Evolutionary conservation across 345 rosid genomes (phyloP), one percentile per base, ranked within the genome.

Genomic region (Cardamine chenopodiifolia): DNA sequence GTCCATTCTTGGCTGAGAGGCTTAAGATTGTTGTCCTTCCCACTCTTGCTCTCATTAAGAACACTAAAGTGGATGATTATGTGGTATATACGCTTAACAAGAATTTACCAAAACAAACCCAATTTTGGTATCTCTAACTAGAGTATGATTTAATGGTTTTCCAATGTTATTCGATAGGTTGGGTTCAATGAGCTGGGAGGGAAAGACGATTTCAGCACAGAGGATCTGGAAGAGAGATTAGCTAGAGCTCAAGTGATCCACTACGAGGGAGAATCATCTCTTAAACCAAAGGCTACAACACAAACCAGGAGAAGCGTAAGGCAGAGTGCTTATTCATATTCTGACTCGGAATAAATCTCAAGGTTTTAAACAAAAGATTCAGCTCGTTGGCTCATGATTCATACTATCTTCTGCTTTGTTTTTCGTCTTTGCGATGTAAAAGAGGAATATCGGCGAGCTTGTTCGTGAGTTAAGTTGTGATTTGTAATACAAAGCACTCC

Each of bases 111-210:
- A 15, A 42, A 6, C 47, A 15, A 42, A 44, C 8, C 19, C 9
- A 44, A 7, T 44, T 44, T 44, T 44, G 19, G 19, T 3, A 44
- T 29, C 9, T 31, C 3, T 25, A 25, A 9, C 62, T 26, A 28
- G 54, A 23, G 5, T 62, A 1, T 40, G 47, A 31, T 23, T 20
- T 2, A 25, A 35, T 42, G 73, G 15, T n/a, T 18, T 10, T 3
- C 12, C 59, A 40, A 6, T 66, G 66, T 47, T 31, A 44, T 28
- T 70, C 69, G 71, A 55, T 54, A 94, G 98, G 99, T 95, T 71
- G 99, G 99, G 49, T 95, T 95, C 74, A 91, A 95, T 81, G 86
- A 90, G 77, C 93, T 95, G 3, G 97, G 98, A 37, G 93, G 97
- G 72, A 95, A 85, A n/a, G 99, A 95, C 63, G 98, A 89, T 60